Conservation (phyloP, 208 protist genomes). For the Novymonas esmeraldas region DNA sequence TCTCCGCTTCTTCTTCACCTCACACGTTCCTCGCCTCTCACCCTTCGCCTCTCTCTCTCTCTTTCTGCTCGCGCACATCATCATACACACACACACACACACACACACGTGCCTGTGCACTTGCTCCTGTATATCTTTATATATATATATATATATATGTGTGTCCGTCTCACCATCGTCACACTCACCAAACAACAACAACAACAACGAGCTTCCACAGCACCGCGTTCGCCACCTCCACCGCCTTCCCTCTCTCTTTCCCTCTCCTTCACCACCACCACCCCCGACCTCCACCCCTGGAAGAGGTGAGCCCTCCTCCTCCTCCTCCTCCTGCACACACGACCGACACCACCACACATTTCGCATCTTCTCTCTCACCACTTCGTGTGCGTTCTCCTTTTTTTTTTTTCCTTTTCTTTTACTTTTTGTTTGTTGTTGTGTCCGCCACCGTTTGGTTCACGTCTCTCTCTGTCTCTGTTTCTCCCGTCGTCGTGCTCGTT, state of each 20-base stretch:
- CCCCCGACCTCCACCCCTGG: not conserved
- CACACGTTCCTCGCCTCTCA: too few species aligned
- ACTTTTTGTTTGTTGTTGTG: too few species aligned
- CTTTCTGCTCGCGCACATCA: not conserved
- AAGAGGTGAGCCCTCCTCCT: not conserved
- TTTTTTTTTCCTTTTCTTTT: constrained; percentile 11
- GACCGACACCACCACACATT: not conserved
- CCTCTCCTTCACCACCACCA: not conserved
- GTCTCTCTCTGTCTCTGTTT: not conserved
- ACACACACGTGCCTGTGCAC: too few species aligned
- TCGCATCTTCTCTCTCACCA: not conserved
- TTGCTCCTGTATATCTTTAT: not conserved
- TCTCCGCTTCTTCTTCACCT: too few species aligned
- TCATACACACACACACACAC: not conserved
- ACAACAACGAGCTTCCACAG: too few species aligned
- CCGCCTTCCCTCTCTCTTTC: not conserved
- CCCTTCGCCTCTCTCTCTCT: not conserved
- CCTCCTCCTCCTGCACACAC: not conserved
- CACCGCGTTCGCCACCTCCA: not conserved
- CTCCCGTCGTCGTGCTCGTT: not conserved
- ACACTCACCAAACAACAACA: too few species aligned
- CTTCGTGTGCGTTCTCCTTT: not conserved
- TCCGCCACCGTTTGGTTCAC: not conserved
- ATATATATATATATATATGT: not conserved
- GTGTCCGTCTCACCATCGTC: not conserved